A percentile compares a stretch with the other conserved stretches of the same genome.
Conservation (phyloP, 176 grass and related monocot species). For the Neostapfia colusana region DNA sequence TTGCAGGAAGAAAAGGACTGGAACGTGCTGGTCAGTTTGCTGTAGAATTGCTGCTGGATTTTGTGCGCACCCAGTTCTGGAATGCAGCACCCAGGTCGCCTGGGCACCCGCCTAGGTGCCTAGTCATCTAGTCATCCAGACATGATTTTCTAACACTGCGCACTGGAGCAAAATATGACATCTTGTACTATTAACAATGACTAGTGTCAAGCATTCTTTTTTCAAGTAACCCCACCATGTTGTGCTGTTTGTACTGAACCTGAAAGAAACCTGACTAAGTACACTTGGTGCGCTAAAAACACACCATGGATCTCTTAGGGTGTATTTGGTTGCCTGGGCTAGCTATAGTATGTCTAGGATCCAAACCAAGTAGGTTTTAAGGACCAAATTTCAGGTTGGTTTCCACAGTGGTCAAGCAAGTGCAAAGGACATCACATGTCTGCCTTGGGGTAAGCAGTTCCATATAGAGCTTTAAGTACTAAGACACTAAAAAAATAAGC, state of each 20-base stretch:
- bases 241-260: background rate
- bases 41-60: no score
- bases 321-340: no score
- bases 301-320: no score
- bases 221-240: background rate
- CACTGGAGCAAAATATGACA: background rate
- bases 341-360: no score
- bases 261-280: background rate
- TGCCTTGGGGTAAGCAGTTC: slow-evolving; percentile 3
- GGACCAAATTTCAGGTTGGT: background rate
- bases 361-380: background rate
- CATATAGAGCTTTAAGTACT: background rate
- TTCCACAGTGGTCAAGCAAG: slow-evolving; percentile 10
- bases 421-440: background rate
- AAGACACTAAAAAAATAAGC: background rate
- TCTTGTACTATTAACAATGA: background rate
- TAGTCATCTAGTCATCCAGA: no score
- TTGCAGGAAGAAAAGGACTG: no score
- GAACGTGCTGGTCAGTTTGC: no score
- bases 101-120: no score
- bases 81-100: no score
- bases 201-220: background rate
- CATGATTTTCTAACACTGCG: no score
- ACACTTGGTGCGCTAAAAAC: no score
- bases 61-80: no score